phyloP scores from a whole-genome alignment of 805 yeast genomes.

The Yamadazyma takamatsuzukensis region DNA sequence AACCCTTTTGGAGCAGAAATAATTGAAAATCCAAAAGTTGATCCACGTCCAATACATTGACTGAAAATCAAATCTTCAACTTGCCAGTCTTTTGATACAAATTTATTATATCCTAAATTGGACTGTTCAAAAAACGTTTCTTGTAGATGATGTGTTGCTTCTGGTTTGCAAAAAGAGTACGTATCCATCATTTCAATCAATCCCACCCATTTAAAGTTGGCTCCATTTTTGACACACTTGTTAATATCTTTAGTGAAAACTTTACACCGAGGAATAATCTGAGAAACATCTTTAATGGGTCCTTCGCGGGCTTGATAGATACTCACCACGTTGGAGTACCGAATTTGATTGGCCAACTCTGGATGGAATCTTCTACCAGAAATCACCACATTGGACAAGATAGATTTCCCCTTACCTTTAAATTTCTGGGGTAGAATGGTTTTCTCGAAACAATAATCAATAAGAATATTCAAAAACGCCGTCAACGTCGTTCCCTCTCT shows the following conservation, averaged over 20 bases:
- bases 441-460: conserved; percentile 9
- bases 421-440: conserved; percentile 2
- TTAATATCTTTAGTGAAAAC: too few species aligned
- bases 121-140: conserved; percentile 9
- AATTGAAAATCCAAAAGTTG: conserved; percentile 4
- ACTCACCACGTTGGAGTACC: conserved; percentile 4
- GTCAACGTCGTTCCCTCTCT: conserved; percentile 8
- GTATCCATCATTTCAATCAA: conserved; percentile 4
- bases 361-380: conserved; percentile 11
- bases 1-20: conserved; percentile 4
- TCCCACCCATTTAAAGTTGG: too few species aligned
- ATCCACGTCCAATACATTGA: conserved; percentile 4
- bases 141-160: not conserved
- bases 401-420: not conserved
- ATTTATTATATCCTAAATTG: conserved; percentile 6
- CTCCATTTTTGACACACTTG: too few species aligned
- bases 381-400: conserved; percentile 1
- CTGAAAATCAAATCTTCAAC: conserved; percentile 9
- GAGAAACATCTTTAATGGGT: too few species aligned
- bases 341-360: not conserved
- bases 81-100: conserved; percentile 5
- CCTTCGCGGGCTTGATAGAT: too few species aligned
- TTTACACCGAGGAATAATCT: too few species aligned
- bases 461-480: conserved; percentile 7
- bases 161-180: conserved; percentile 1